Base-by-base conservation (phyloP, 1,284 basidiomycete genomes). In the Sphaerobolus stellatus region DNA sequence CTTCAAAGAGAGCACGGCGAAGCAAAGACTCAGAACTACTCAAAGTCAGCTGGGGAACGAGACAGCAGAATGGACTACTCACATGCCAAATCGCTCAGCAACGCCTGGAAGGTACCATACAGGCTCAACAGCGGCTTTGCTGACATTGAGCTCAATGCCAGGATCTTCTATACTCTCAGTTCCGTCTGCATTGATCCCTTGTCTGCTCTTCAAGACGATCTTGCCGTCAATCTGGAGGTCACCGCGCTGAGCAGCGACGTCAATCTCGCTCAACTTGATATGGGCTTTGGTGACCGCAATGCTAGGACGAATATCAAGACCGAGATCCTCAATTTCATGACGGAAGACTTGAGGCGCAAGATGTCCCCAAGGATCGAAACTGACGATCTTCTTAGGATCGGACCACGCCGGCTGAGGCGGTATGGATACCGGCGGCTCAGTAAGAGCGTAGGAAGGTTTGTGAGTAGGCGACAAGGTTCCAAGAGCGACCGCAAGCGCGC, bases 71-170 rank as follows among this genome's bases (percentile, higher is more conserved):
- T 40, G 33, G 16, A 34, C 45, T n/a, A 76, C 87, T 67, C 61
- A 90, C 88, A 96, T 93, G 38, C 86, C 88, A 64, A 96, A 92
- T 28, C 93, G 78, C 61, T 91, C 86, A 1, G 93, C 92, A 1
- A 96, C 85, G n/a, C 94, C 94, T 34, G 96, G 95, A 0, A 98
- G 75, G 69, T 89, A 94, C 95, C 95, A 98, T 11, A 97, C 93
- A 0, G 92, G 92, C 66, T 94, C 92, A 8, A 94, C 86, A 0
- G 91, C 91, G 0, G 91, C 92, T 74, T 96, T 96, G 66, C 84
- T 85, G n/a, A 88, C 83, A 53, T 78, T 83, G 24, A 97, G 82
- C 73, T 98, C 94, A 27, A 97, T 83, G 18, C 94, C 94, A 28
- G 86, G 85, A 62, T 91, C 84, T 33, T 78, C 80, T 16, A 75